phyloP scores from a whole-genome alignment of 2,329 filamentous ascomycete genomes.

The Pestalotiopsis fici region DNA sequence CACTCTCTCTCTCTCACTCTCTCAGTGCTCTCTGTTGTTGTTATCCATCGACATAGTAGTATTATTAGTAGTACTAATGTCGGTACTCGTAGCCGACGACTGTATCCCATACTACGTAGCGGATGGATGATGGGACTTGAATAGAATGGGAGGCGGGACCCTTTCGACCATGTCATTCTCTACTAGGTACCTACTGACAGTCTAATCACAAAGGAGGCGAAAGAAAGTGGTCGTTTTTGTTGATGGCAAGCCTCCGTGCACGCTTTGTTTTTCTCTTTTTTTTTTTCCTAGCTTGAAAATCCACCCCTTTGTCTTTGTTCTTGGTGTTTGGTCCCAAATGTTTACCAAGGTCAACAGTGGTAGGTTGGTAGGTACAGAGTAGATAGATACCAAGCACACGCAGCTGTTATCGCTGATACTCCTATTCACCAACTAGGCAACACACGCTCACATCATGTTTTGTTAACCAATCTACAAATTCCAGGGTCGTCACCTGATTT shows the following conservation, averaged over 20 bases:
- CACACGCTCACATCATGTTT: no score
- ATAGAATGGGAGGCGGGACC: not conserved
- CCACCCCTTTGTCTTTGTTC: not conserved
- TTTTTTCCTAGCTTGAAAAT: not conserved
- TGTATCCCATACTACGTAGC: not conserved
- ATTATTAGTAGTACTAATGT: not conserved
- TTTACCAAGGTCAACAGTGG: not conserved
- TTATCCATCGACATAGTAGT: no score
- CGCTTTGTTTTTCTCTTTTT: not conserved
- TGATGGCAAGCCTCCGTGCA: not conserved
- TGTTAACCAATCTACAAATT: no score
- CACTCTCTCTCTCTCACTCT: no score
- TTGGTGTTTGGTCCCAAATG: not conserved
- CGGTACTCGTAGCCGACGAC: not conserved
- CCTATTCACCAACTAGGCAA: no score
- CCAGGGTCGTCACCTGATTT: no score
- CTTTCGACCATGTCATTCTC: not conserved
- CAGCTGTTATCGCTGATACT: no score
- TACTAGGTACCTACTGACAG: no score
- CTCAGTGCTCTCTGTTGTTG: not conserved
- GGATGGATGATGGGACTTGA: not conserved
- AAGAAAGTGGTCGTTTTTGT: not conserved
- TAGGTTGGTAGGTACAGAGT: no score
- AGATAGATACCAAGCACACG: no score
- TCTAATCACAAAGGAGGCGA: not conserved